A percentile compares a stretch with the other conserved stretches of the same genome.
Conservation (phyloP, 495 filamentous ascomycete species). For the Neurospora terricola region DNA sequence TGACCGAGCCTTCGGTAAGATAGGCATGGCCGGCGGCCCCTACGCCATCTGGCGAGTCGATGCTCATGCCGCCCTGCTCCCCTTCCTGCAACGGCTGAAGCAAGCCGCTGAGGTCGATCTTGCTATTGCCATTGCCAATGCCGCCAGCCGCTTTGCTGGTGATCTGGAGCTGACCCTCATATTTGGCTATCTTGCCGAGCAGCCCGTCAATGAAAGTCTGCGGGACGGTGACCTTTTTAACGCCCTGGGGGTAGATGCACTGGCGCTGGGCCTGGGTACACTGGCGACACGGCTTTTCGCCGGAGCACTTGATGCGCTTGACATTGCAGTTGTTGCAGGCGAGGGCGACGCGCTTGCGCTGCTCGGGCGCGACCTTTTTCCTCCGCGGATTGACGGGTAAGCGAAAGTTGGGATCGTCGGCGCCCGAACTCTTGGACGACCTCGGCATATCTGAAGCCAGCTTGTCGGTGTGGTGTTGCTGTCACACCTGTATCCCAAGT, state of each 20-base stretch:
- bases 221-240: constrained; percentile 21
- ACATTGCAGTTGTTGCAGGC: constrained; percentile 38
- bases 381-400: constrained; percentile 30
- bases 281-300: constrained; percentile 25
- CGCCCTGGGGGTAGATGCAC: constrained; percentile 24
- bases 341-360: constrained; percentile 26
- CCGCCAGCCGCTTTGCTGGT: constrained; percentile 4
- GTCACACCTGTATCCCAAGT: background rate
- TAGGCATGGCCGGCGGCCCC: background rate
- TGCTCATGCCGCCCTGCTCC: background rate
- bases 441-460: constrained; percentile 13
- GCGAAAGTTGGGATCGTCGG: constrained; percentile 5
- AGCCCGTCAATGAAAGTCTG: constrained; percentile 20
- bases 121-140: constrained; percentile 7
- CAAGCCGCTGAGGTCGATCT: background rate
- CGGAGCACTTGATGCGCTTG: constrained; percentile 34
- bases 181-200: constrained; percentile 9
- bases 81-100: background rate
- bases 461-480: background rate
- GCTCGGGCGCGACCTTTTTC: constrained; percentile 24
- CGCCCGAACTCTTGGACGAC: constrained; percentile 4
- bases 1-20: background rate
- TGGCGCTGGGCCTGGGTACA: constrained; percentile 18
- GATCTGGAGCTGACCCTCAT: constrained; percentile 12
- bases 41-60: background rate